Percentiles rank a stretch among this genome's conserved stretches.
phyloP scores from a whole-genome alignment of 73 alveolate genomes.

The Paraurostyla sp. region DNA sequence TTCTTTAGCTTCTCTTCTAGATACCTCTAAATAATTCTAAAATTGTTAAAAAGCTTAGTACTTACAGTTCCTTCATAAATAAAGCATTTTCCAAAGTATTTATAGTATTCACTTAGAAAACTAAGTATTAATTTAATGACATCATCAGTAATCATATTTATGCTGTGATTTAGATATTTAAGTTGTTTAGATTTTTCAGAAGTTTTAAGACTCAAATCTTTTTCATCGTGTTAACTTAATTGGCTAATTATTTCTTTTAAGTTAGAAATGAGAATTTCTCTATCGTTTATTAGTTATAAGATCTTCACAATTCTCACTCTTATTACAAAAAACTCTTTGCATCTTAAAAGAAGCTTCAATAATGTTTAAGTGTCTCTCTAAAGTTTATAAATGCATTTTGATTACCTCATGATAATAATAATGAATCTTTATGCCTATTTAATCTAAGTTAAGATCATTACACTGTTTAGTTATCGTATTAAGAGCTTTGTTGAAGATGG shows the following conservation, averaged over 20 bases:
- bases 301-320: slow-evolving; percentile 35
- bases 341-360: slow-evolving; percentile 1
- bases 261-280: not conserved
- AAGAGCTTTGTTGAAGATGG: not conserved
- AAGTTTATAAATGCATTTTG: not conserved
- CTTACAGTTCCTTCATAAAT: slow-evolving; percentile 47
- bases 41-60: not conserved
- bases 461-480: slow-evolving; percentile 17
- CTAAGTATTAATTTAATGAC: not conserved
- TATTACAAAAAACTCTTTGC: slow-evolving; percentile 52
- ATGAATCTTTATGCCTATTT: not conserved
- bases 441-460: not conserved
- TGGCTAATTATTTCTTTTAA: not conserved
- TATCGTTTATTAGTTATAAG: not conserved
- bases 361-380: slow-evolving; percentile 20
- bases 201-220: not conserved
- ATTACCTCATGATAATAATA: slow-evolving; percentile 18
- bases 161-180: not conserved
- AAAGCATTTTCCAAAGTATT: slow-evolving; percentile 48
- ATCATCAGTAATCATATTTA: not conserved
- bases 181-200: slow-evolving; percentile 19
- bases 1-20: slow-evolving; percentile 43
- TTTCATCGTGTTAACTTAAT: not conserved
- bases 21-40: slow-evolving; percentile 29
- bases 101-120: slow-evolving; percentile 10